Evolutionary conservation across 805 yeast genomes (phyloP).

Genomic region (Cyberlindnera misumaiensis): DNA sequence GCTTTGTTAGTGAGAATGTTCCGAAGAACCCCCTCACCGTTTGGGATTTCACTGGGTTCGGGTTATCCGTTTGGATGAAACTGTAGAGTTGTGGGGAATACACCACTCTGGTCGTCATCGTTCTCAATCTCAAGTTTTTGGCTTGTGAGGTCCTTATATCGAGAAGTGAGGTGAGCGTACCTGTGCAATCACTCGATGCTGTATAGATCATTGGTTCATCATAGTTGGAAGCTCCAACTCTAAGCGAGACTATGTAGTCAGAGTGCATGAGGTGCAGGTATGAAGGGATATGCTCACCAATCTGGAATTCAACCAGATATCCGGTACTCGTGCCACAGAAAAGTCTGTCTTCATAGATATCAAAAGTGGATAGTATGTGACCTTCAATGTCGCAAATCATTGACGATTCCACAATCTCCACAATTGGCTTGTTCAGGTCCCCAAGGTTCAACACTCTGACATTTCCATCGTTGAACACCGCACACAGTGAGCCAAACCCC

Average conservation of each 20-base stretch:
- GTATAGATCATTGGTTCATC: conserved; percentile 29
- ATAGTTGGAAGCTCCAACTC: conserved; percentile 29
- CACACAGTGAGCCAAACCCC: conserved; percentile 40
- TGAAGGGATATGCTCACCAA: conserved; percentile 27
- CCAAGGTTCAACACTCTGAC: conserved; percentile 40
- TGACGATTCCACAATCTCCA: conserved; percentile 22
- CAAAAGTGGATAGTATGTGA: conserved; percentile 38
- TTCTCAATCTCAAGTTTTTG: conserved; percentile 26
- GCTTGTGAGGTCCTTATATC: conserved; percentile 25
- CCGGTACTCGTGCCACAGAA: conserved; percentile 59
- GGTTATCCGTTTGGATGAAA: conserved; percentile 36
- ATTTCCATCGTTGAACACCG: conserved; percentile 51
- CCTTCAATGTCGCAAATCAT: conserved; percentile 22
- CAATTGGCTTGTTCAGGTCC: conserved; percentile 6
- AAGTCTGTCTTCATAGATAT: conserved; percentile 36
- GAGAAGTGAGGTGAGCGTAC: conserved; percentile 29
- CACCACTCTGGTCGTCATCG: conserved; percentile 23
- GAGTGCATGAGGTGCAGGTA: conserved; percentile 32
- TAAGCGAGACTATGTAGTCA: conserved; percentile 30
- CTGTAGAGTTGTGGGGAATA: conserved; percentile 30
- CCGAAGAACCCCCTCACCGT: conserved; percentile 32
- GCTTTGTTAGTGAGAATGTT: conserved; percentile 29
- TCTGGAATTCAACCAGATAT: conserved; percentile 45
- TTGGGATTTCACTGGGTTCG: conserved; percentile 28
- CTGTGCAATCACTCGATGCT: conserved; percentile 36